Conservation (phyloP, 345 rosid genomes). For the Hibiscus mutabilis region DNA sequence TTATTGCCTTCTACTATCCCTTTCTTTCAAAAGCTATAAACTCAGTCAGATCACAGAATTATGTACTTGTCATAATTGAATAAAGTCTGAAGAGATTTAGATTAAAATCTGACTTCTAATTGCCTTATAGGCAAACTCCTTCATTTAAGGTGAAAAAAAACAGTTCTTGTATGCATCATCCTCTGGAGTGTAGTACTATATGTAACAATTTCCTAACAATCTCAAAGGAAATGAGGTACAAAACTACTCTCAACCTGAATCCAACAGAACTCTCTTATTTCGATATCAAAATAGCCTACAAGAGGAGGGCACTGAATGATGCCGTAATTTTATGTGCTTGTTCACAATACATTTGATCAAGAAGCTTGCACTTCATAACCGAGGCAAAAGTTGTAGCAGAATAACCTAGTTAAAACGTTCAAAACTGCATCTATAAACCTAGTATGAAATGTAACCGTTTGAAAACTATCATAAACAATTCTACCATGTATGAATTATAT, state of each 20-base stretch:
- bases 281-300: neutral
- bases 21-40: neutral
- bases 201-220: neutral
- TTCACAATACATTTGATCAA: neutral
- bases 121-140: neutral
- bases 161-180: neutral
- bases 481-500: neutral
- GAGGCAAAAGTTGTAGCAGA: neutral
- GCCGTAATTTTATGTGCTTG: neutral
- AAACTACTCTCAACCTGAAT: neutral
- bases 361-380: neutral
- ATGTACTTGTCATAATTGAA: neutral
- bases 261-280: neutral
- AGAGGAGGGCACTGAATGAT: conserved; percentile 1
- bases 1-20: neutral
- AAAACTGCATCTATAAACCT: neutral
- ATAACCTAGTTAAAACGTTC: neutral
- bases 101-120: neutral
- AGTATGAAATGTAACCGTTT: neutral
- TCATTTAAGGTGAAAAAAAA: neutral
- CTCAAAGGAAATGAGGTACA: neutral
- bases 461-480: neutral
- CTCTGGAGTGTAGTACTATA: neutral
- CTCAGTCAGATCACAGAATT: neutral
- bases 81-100: neutral